phyloP scores from a whole-genome alignment of 441 rosid species.

The Pelargonium myrrhifolium region DNA sequence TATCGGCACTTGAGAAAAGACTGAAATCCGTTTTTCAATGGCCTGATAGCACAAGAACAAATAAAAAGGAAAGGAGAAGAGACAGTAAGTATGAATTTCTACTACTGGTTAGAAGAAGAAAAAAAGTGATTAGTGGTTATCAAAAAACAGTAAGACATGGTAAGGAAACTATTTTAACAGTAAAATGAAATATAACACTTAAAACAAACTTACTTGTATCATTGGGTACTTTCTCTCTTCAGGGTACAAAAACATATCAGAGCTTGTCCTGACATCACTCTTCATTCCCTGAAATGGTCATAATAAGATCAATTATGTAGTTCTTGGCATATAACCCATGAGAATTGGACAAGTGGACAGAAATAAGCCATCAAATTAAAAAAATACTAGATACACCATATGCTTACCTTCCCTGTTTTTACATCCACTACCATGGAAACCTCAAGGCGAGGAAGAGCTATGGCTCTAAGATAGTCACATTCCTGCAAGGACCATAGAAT shows the following conservation, averaged over 20 bases:
- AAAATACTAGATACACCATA: slow-evolving; percentile 7
- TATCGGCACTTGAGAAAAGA: slow-evolving; percentile 82
- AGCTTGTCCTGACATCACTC: slow-evolving; percentile 90
- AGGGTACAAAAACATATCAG: slow-evolving; percentile 79
- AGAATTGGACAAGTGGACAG: neutral
- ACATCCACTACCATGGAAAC: slow-evolving; percentile 80
- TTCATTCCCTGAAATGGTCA: slow-evolving; percentile 57
- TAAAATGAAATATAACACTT: neutral
- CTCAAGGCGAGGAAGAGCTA: slow-evolving; percentile 74
- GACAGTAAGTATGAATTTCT: neutral
- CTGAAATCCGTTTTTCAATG: slow-evolving; percentile 83
- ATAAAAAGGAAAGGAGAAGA: slow-evolving; percentile 9
- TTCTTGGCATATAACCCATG: neutral
- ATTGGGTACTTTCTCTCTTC: slow-evolving; percentile 65
- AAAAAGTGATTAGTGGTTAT: neutral
- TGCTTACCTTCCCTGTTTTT: slow-evolving; percentile 75
- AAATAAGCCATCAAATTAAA: slow-evolving; percentile 1
- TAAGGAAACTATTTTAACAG: neutral
- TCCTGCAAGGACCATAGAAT: slow-evolving; percentile 44
- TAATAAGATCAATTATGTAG: slow-evolving; percentile 7
- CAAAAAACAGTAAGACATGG: neutral
- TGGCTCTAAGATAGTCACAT: slow-evolving; percentile 81
- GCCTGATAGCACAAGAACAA: slow-evolving; percentile 39
- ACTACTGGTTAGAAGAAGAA: neutral
- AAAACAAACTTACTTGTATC: slow-evolving; percentile 51